Evolutionary conservation across 805 yeast species (phyloP).

Genomic region (Debaryomyces maramus): DNA sequence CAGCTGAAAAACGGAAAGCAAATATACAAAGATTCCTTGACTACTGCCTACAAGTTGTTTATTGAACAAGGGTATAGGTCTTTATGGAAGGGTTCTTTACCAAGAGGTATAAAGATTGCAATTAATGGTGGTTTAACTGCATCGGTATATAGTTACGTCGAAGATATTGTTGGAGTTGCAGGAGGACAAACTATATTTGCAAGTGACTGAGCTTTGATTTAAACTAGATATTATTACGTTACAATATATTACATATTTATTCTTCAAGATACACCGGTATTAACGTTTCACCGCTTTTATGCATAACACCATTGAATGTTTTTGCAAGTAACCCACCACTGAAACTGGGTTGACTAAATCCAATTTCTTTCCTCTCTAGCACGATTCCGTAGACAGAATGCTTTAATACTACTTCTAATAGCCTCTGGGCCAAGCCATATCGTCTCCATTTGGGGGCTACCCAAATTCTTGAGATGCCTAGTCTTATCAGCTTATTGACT

Average conservation of each 20-base stretch:
- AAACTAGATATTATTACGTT: background rate
- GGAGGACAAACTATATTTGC: conserved; percentile 35
- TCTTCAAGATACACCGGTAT: conserved; percentile 50
- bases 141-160: conserved; percentile 36
- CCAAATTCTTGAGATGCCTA: conserved; percentile 46
- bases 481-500: conserved; percentile 29
- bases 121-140: conserved; percentile 46
- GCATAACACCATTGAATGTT: conserved; percentile 54
- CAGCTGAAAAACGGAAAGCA: conserved; percentile 70
- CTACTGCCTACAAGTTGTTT: conserved; percentile 37
- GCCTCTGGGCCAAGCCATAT: conserved; percentile 46
- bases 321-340: conserved; percentile 62
- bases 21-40: conserved; percentile 60
- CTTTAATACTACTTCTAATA: conserved; percentile 45
- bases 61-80: conserved; percentile 32
- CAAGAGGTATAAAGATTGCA: conserved; percentile 40
- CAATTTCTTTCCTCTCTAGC: conserved; percentile 46
- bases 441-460: conserved; percentile 48
- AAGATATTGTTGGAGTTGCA: conserved; percentile 26
- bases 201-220: no score
- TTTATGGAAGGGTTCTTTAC: conserved; percentile 38
- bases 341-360: conserved; percentile 73
- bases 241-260: conserved; percentile 2
- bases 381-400: conserved; percentile 51
- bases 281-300: conserved; percentile 50